Evolutionary conservation across 148 eudicot genomes (phyloP).

Genomic region (Fagopyrum esculentum): DNA sequence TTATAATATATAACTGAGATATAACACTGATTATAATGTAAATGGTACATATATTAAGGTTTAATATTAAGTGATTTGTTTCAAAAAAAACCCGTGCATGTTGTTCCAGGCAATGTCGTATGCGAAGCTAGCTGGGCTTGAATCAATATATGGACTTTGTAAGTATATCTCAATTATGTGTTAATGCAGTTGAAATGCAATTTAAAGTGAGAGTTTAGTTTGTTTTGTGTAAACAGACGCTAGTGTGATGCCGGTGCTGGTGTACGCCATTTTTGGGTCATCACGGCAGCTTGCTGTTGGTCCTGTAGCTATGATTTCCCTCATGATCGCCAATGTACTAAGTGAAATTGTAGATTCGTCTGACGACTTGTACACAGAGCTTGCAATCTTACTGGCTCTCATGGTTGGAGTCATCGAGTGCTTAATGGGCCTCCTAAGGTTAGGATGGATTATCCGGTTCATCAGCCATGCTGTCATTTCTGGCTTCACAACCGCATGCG

Average conservation of each 20-base stretch:
- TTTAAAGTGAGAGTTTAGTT: conserved; percentile 7
- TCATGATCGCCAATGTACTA: conserved; percentile 78
- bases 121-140: conserved; percentile 95
- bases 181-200: neutral
- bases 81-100: too few relatives aligned
- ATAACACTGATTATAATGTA: too few relatives aligned
- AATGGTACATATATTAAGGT: too few relatives aligned
- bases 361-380: conserved; percentile 81
- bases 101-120: conserved; percentile 86
- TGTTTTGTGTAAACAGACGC: conserved; percentile 49
- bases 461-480: conserved; percentile 99
- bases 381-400: conserved; percentile 84
- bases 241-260: conserved; percentile 80
- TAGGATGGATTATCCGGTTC: conserved; percentile 96
- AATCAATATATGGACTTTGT: conserved; percentile 96
- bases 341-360: conserved; percentile 64
- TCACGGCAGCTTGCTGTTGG: conserved; percentile 99
- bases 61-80: too few relatives aligned
- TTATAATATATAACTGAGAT: too few relatives aligned
- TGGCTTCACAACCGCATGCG: conserved; percentile 97
- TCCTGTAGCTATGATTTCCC: conserved; percentile 95
- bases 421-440: conserved; percentile 88
- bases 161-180: conserved; percentile 25
- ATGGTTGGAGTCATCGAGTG: conserved; percentile 95
- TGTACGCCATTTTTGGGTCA: conserved; percentile 93